Conservation (phyloP, 192 early-diverging fungal genomes). For the Physocladia obscura region DNA sequence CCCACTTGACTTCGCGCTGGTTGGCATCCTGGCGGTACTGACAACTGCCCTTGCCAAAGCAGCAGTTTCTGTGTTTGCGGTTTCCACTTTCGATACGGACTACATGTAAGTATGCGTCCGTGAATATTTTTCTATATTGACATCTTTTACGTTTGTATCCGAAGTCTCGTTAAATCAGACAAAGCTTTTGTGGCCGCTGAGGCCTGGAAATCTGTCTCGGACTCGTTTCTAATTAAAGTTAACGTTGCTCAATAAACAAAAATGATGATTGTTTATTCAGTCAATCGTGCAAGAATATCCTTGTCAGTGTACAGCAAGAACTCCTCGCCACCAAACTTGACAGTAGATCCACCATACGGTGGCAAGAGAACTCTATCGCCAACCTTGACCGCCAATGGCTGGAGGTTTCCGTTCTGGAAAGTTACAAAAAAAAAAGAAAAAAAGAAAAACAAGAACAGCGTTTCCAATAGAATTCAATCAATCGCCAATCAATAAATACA, state of each 20-base stretch:
- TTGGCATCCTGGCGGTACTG: slow-evolving; percentile 64
- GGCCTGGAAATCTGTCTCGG: no score
- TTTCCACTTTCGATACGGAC: slow-evolving; percentile 74
- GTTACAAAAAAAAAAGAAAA: neutral
- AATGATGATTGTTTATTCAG: slow-evolving; percentile 2
- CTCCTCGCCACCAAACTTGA: slow-evolving; percentile 92
- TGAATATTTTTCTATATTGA: no score
- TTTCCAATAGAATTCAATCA: no score
- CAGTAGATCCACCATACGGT: slow-evolving; percentile 86
- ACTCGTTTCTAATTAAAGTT: neutral
- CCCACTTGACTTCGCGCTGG: slow-evolving; percentile 63
- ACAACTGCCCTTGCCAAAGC: slow-evolving; percentile 52
- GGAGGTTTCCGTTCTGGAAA: slow-evolving; percentile 72
- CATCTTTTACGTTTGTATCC: no score
- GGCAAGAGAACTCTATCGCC: slow-evolving; percentile 97
- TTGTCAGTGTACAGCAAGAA: slow-evolving; percentile 87
- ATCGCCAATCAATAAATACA: no score
- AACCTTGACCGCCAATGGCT: slow-evolving; percentile 76
- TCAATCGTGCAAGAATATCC: slow-evolving; percentile 92
- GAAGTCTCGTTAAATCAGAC: no score
- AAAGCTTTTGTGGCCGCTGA: no score
- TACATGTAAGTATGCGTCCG: slow-evolving; percentile 69
- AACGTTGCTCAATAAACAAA: neutral
- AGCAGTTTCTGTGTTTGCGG: slow-evolving; percentile 64
- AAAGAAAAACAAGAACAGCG: neutral